Evolutionary conservation across 1,284 basidiomycete species (phyloP), one percentile per base, ranked within the genome.

Genomic region (Cryptococcus deneoformans): DNA sequence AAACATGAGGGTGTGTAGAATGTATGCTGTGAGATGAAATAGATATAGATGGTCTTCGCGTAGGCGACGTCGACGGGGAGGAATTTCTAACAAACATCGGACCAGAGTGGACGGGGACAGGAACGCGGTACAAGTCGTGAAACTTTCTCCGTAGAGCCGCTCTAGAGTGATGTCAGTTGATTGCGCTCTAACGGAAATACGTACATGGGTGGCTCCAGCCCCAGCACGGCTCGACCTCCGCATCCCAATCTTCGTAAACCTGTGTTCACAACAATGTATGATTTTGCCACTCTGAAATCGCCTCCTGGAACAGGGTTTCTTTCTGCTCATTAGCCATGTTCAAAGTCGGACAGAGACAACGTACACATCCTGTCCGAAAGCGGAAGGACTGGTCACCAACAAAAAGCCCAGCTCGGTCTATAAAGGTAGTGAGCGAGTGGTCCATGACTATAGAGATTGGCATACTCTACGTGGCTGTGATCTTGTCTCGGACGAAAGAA

Each of bases 301-400:
- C 75, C 75, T 1, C 64, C 65, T 3, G 71, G 64, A 10, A 75
- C 64, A 14, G 69, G 67, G 48, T 58, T 56, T 5, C 60, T 61
- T 38, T 9, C 8, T 50, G n/a, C 20, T 61, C 37, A 54, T 52
- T 48, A 36, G 6, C 3, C 36, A 45, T 14, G 11, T 53, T n/a
- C 36, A 8, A 8, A 12, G 39, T 42, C 16, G 34, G 35, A 0
- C 4, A 11, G 35, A 14, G 14, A 10, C 16, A 39, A 61, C 72
- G 62, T 49, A 76, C 72, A 73, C 63, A 53, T 76, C 74, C 54
- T 73, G 74, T 1, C 74, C 71, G 46, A 71, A 73, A 3, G 60
- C 64, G 1, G 67, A 60, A 0, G 74, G 72, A 1, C 67, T 66
- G 6, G 70, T 66, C 43, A 76, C 67, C 9, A 76, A 64, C 46